Evolutionary conservation across 2,329 filamentous ascomycete species (phyloP), one percentile per base, ranked within the genome.

Genomic region (Penicillium brasilianum): DNA sequence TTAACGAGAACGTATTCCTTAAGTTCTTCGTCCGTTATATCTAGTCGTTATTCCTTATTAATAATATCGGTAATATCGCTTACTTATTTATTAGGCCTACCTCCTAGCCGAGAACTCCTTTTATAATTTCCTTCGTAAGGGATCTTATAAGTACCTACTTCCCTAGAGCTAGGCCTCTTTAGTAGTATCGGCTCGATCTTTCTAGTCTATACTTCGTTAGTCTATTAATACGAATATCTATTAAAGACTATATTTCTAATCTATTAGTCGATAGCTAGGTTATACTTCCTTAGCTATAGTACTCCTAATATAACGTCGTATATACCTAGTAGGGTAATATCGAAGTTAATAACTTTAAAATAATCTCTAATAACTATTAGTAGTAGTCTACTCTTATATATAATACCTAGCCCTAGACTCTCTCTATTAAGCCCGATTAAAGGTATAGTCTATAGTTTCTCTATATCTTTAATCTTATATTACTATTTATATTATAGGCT

Each of bases 291-390:
- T 48, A 48, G 13, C 43, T 25, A 48, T 14, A 25, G 20, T 20
- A 48, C 20, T 4, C 43, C 10, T 4, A 48, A 13, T 20, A 48
- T 4, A 1, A 48, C 20, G 20, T 48, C 14, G 14, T 48, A 48
- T 22, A 28, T 6, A 28, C 43, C 14, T 1, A 48, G 43, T 8
- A 7, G 6, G 2, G 43, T 48, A 1, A 48, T 22, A 22, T 48
- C 43, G 43, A 48, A 48, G 43, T 48, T 48, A 48, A 48, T 48
- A 10, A 48, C 13, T 7, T 48, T 22, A 22, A 48, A 48, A n/a
- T 48, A 25, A 20, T 48, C 14, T 10, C 43, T 6, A 25, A 48
- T 48, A 48, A 48, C 43, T 25, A 48, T 25, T 48, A 48, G 43
- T 48, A 48, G 13, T 1, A n/a, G 7, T 8, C 6, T 16, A 28